These are phyloP conservation scores for Pseudozyma sp. DNA, from an alignment of 1,284 basidiomycete species.

Conservation along the genomic window DNA sequence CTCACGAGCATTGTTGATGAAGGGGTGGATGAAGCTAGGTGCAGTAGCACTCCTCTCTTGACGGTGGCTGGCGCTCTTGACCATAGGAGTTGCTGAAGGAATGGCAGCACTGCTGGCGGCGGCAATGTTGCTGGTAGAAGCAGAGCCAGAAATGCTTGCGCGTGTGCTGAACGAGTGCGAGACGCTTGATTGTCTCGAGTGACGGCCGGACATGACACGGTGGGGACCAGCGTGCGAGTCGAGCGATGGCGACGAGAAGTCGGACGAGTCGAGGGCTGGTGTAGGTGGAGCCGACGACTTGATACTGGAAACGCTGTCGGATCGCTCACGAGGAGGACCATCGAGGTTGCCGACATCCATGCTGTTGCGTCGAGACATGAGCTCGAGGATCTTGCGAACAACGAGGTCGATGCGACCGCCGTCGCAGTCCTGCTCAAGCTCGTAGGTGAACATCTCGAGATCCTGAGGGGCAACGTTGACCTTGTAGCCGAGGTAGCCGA, in stretches of 20 bases:
- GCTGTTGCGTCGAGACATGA: constrained; percentile 39
- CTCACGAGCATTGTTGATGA: constrained; percentile 46
- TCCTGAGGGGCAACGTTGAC: constrained; percentile 63
- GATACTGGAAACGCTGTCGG: constrained; percentile 37
- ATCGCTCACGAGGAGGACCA: constrained; percentile 23
- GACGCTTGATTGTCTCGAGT: constrained; percentile 43
- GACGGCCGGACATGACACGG: constrained; percentile 28
- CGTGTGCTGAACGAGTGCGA: constrained; percentile 37
- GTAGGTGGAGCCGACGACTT: constrained; percentile 37
- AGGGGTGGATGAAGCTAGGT: constrained; percentile 46
- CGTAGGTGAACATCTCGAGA: constrained; percentile 58
- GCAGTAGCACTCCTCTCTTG: constrained; percentile 37
- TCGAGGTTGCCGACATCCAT: constrained; percentile 16
- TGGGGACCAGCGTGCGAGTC: constrained; percentile 46
- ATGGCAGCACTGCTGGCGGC: constrained; percentile 40
- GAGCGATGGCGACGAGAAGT: constrained; percentile 41
- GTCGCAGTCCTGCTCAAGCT: constrained; percentile 52
- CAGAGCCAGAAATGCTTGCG: constrained; percentile 52
- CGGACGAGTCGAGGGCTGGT: constrained; percentile 38
- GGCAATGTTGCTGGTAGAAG: constrained; percentile 14
- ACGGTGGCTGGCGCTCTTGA: constrained; percentile 48
- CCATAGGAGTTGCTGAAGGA: constrained; percentile 35
- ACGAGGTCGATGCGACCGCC: constrained; percentile 39
- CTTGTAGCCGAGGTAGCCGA: constrained; percentile 67
- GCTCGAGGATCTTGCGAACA: constrained; percentile 36